A percentile compares a stretch with the other conserved stretches of the same genome.
phyloP scores from a whole-genome alignment of 108 stramenopile genomes.

The Cyclotella kingstonii region DNA sequence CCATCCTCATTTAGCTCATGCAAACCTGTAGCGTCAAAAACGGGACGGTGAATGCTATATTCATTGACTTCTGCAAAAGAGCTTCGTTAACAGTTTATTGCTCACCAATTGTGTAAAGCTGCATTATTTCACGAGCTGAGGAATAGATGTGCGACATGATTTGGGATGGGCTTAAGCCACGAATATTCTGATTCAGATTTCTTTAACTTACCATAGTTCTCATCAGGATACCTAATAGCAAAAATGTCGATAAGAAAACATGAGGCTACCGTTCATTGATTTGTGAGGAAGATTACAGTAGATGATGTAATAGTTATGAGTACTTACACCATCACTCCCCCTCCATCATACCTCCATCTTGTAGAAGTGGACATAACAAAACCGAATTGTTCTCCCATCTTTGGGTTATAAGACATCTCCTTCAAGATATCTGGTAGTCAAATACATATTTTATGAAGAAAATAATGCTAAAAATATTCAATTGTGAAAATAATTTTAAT shows the following conservation, averaged over 20 bases:
- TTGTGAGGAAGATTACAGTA: no score
- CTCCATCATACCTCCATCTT: conserved; percentile 8
- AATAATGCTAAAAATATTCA: no score
- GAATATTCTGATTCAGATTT: background rate
- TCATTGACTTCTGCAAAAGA: background rate
- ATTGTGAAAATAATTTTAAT: no score
- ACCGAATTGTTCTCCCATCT: conserved; percentile 55
- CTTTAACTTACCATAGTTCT: conserved; percentile 43
- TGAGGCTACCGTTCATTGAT: no score
- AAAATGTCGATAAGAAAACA: no score
- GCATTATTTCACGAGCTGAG: conserved; percentile 53
- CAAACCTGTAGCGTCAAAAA: conserved; percentile 33
- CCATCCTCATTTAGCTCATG: conserved; percentile 49
- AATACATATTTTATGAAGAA: background rate
- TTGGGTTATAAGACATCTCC: conserved; percentile 52
- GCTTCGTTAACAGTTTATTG: no score
- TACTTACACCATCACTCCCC: conserved; percentile 6
- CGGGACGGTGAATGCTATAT: background rate
- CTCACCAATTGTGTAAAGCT: conserved; percentile 31
- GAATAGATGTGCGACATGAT: no score
- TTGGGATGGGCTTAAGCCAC: no score
- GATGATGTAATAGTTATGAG: no score
- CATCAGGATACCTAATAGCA: conserved; percentile 51
- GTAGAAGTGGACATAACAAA: conserved; percentile 42
- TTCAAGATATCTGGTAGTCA: conserved; percentile 31